Conservation (phyloP, 2,329 filamentous ascomycete genomes). For the Colletotrichum endophyticum region DNA sequence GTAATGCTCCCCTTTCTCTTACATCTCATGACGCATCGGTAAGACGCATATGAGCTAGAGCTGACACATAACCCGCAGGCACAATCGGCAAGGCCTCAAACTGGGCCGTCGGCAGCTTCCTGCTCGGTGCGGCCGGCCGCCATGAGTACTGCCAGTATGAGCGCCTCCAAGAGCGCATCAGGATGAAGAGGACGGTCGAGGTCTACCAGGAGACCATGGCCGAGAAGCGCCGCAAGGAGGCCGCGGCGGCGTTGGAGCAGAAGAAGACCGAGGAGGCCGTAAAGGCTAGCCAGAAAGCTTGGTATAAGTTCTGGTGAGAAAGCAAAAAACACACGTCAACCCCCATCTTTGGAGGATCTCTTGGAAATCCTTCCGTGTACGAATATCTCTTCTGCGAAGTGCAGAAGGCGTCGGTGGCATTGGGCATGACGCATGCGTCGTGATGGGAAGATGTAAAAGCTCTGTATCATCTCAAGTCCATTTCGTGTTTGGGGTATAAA, state of each 20-base stretch:
- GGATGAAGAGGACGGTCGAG: conserved; percentile 86
- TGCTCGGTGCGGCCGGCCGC: conserved; percentile 69
- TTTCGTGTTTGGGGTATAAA: conserved; percentile 15
- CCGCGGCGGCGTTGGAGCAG: conserved; percentile 38
- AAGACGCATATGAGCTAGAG: neutral
- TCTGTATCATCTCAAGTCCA: conserved; percentile 9
- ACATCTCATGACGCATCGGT: accelerated
- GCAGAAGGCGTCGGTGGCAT: neutral
- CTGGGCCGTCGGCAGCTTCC: conserved; percentile 83
- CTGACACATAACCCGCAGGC: neutral
- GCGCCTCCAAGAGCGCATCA: conserved; percentile 75
- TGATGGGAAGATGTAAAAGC: neutral
- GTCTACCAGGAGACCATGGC: conserved; percentile 49
- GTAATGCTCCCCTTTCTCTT: conserved; percentile 50
- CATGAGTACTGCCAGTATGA: conserved; percentile 87
- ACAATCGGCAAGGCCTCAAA: conserved; percentile 71
- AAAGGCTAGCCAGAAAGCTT: conserved; percentile 40
- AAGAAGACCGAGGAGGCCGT: conserved; percentile 37
- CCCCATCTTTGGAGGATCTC: neutral
- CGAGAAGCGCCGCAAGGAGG: conserved; percentile 46
- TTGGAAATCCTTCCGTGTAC: neutral
- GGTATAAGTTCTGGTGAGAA: conserved; percentile 63
- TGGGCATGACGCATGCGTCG: neutral
- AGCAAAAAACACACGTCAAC: neutral
- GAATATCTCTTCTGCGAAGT: neutral